Base-by-base conservation (phyloP, 441 rosid species). In the Adansonia madagascariensis region DNA sequence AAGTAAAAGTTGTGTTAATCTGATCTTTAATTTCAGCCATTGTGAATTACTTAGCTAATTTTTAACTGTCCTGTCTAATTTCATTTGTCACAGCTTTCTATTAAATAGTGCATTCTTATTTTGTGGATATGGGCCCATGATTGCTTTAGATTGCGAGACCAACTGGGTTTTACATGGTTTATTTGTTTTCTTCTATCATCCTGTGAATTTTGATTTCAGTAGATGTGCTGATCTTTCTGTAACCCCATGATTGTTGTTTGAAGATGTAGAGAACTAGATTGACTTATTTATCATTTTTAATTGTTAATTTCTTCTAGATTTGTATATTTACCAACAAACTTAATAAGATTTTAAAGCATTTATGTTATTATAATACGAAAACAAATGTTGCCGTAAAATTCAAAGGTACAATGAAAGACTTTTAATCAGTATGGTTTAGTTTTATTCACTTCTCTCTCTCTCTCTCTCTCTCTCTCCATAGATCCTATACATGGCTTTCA, bases 401-500 rank as follows among this genome's bases (percentile, higher is more conserved):
- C 22, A 52, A n/a, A 27, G 22, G 14, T 14, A 14, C 20, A 22
- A 0, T 24, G 50, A n/a, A 49, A 24, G 60, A 27, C 44, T 50
- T 35, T 70, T 52, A 67, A 27, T 70, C 61, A 8, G 46, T 52
- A 27, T 50, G 10, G 74, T 53, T 39, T 53, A 8, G 20, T 24
- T 69, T 69, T 69, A 24, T 22, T 49, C 20, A 14, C n/a, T 44
- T 43, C 53, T 22, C 46, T 63, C 44, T 62, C 15, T 62, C 15
- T 43, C 53, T 22, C 35, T 31, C 67, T 64, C 4, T 24, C 73
- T 50, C 41, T 18, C 18, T 20, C 57, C 18, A 50, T 70, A 50
- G 44, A 49, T 49, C 60, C 14, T 50, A 70, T 70, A 52, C 44
- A 9, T 70, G 74, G 6, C 17, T 70, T 70, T 70, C 15, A 52